Evolutionary conservation across 345 rosid genomes (phyloP), one percentile per base, ranked within the genome.

Genomic region (Gossypium herbaceum): DNA sequence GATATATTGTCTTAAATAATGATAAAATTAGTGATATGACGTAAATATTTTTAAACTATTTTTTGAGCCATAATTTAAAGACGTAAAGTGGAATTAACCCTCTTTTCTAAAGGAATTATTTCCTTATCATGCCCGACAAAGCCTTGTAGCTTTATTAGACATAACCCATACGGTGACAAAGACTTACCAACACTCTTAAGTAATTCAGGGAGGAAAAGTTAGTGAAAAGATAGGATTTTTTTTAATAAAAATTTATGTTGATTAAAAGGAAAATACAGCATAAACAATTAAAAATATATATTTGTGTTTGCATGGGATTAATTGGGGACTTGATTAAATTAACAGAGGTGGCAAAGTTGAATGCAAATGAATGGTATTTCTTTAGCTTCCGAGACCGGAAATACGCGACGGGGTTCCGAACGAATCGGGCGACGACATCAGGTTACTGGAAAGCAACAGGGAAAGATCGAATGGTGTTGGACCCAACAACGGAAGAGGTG

Each of bases 381-480:
- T 95, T 95, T 87, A 95, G 97, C 76, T 95, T 93, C 68, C 87
- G 98, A 9, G 99, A 95, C 72, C 77, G 97, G 56, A 95, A 95
- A 68, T 95, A 95, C 4, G 96, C 99, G 0, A 93, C 99, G 6
- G 99, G 99, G 57, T 93, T 85, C 81, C 82, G 99, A 3, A 87
- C 98, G 34, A 95, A 95, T 72, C 84, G 99, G 10, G 96, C 99
- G 0, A 95, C 99, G 7, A 77, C 75, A 55, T 79, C 88, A 2
- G 99, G 99, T 66, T 95, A 95, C 80, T 95, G 99, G 99, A 95
- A 95, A 73, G 99, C 99, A 12, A 95, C 99, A 0, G 99, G 99
- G 16, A 95, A 95, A 76, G 99, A 95, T 84, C 93, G 99, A 34
- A 84, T 85, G 58, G 98, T 95, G 66, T 68, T 88, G 50, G 90